Percentiles rank a stretch among this genome's conserved stretches.
phyloP scores from a whole-genome alignment of 2,329 filamentous ascomycete species.

The Aspergillus quadrilineatus region DNA sequence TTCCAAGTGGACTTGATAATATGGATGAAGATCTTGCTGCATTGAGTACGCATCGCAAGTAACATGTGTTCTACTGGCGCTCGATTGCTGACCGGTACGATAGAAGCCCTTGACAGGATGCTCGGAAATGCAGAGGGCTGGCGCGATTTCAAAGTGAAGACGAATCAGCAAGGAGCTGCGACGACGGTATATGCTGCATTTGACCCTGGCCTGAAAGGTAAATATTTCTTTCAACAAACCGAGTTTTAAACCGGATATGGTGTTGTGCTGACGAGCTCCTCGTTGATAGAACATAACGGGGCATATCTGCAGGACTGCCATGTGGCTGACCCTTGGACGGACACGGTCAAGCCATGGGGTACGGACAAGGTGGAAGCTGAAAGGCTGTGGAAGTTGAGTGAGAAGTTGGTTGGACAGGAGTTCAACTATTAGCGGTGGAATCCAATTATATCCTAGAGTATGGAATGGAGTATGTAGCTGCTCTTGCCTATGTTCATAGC shows the following conservation, averaged over 20 bases:
- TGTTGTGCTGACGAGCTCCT: constrained; percentile 12
- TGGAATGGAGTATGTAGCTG: not conserved
- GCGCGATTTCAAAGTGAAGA: constrained; percentile 21
- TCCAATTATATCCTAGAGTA: not conserved
- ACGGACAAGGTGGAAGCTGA: constrained; percentile 36
- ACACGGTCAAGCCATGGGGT: constrained; percentile 31
- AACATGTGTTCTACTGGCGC: not conserved
- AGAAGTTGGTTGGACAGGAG: constrained; percentile 43
- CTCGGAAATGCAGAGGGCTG: constrained; percentile 24
- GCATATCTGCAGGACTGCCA: constrained; percentile 47
- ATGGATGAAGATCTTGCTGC: constrained; percentile 16
- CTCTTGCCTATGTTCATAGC: no score
- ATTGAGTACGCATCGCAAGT: constrained; percentile 12
- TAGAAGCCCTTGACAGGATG: constrained; percentile 10
- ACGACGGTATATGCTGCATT: constrained; percentile 37
- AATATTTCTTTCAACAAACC: not conserved
- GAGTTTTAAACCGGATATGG: not conserved
- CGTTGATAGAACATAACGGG: constrained; percentile 22
- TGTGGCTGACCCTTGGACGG: constrained; percentile 36
- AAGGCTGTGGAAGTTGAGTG: constrained; percentile 49
- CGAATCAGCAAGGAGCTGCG: constrained; percentile 28
- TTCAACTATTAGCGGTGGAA: constrained; percentile 27
- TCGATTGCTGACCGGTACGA: not conserved
- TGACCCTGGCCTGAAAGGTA: constrained; percentile 26
- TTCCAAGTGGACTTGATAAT: constrained; percentile 19